Conservation (phyloP, 108 stramenopile species). For the Pelagomonas calceolata region DNA sequence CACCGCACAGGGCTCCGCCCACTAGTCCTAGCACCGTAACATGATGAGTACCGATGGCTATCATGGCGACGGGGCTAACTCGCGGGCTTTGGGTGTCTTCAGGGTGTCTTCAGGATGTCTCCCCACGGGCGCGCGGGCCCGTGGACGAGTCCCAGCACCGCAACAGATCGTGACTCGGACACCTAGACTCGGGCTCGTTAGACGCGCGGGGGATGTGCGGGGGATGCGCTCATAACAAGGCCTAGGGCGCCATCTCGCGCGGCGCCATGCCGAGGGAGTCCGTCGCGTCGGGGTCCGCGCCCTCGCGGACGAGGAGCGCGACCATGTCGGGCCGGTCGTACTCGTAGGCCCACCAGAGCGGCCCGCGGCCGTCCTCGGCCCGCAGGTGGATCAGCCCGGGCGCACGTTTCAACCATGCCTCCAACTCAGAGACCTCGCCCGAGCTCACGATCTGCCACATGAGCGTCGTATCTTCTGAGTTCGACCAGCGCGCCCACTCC, state of each 20-base stretch:
- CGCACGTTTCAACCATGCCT: slow-evolving; percentile 52
- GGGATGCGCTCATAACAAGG: not conserved
- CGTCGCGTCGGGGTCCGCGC: slow-evolving; percentile 63
- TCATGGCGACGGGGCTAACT: too few species aligned
- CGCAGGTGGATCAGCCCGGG: slow-evolving; percentile 64
- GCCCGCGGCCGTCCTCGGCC: slow-evolving; percentile 73
- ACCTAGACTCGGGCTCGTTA: too few species aligned
- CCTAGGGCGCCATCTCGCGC: slow-evolving; percentile 33
- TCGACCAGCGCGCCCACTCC: slow-evolving; percentile 65
- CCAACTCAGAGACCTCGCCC: slow-evolving; percentile 46
- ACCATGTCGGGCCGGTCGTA: slow-evolving; percentile 61
- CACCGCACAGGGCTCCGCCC: too few species aligned
- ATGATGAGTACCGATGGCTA: too few species aligned
- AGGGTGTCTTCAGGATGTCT: too few species aligned
- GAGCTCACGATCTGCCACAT: slow-evolving; percentile 70
- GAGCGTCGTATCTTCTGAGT: slow-evolving; percentile 62
- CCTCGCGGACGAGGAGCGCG: slow-evolving; percentile 58
- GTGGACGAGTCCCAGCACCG: too few species aligned
- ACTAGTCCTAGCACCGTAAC: too few species aligned
- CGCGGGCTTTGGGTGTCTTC: too few species aligned
- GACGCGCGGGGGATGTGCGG: too few species aligned
- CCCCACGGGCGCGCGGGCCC: too few species aligned
- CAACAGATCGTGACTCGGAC: too few species aligned
- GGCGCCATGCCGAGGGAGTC: slow-evolving; percentile 65
- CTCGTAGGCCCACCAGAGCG: slow-evolving; percentile 83